phyloP scores from a whole-genome alignment of 2,329 filamentous ascomycete species.

The Sclerotiophoma versabilis region DNA sequence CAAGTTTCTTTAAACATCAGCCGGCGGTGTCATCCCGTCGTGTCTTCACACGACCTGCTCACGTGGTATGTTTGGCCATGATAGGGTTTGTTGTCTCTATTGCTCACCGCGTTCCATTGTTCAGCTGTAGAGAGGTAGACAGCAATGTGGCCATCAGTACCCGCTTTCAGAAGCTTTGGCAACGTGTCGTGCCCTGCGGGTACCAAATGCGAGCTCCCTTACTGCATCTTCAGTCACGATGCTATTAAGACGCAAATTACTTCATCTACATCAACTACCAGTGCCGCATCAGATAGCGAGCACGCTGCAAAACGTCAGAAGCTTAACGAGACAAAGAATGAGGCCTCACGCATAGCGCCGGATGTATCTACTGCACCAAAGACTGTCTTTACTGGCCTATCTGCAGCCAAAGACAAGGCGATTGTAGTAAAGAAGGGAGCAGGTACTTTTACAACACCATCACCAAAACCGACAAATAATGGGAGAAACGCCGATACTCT shows the following conservation, averaged over 20 bases:
- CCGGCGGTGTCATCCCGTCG: background rate
- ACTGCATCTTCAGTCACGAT: slow-evolving; percentile 67
- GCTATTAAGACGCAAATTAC: slow-evolving; percentile 16
- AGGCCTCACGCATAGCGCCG: background rate
- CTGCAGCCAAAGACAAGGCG: slow-evolving; percentile 24
- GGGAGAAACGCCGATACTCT: slow-evolving; percentile 13
- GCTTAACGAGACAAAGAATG: slow-evolving; percentile 26
- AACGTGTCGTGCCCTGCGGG: slow-evolving; percentile 59
- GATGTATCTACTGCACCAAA: slow-evolving; percentile 14
- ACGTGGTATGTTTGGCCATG: slow-evolving; percentile 12
- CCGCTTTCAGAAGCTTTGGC: slow-evolving; percentile 36
- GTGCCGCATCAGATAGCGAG: slow-evolving; percentile 10
- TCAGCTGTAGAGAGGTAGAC: background rate
- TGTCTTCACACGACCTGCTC: background rate
- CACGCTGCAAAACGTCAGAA: slow-evolving; percentile 43
- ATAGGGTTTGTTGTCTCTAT: background rate
- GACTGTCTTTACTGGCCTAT: slow-evolving; percentile 35
- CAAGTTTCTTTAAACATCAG: background rate
- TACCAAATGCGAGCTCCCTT: slow-evolving; percentile 57
- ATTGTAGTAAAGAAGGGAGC: slow-evolving; percentile 15
- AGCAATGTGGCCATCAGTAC: slow-evolving; percentile 41
- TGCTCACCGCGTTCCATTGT: slow-evolving; percentile 3
- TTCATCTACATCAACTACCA: slow-evolving; percentile 3
- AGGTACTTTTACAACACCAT: background rate
- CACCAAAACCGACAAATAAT: slow-evolving; percentile 10